Percentiles rank a stretch among this genome's conserved stretches.
phyloP scores from a whole-genome alignment of 345 rosid genomes.

The Salix dunnii region DNA sequence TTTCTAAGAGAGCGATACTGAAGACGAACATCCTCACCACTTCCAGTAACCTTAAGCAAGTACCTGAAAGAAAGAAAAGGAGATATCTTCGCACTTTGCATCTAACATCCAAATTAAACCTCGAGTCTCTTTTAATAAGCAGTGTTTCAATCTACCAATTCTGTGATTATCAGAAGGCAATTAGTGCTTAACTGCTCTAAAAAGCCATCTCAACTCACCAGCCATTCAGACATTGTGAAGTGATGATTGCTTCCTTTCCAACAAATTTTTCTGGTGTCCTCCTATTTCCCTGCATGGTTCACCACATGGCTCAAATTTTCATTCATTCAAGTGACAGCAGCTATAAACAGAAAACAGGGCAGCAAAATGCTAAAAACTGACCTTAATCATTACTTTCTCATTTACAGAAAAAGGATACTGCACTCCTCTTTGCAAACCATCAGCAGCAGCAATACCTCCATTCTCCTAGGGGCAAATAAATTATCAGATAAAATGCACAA shows the following conservation, averaged over 20 bases:
- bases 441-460: constrained; percentile 62
- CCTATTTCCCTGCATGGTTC: constrained; percentile 70
- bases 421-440: constrained; percentile 64
- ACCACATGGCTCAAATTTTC: constrained; percentile 15
- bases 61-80: constrained; percentile 50
- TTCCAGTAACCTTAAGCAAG: constrained; percentile 67
- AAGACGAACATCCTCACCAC: constrained; percentile 82
- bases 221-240: constrained; percentile 98
- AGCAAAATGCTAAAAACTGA: constrained; percentile 18
- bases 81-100: background rate
- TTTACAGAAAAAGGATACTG: constrained; percentile 89
- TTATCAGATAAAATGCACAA: background rate
- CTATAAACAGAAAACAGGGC: background rate
- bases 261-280: constrained; percentile 95
- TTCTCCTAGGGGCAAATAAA: constrained; percentile 51
- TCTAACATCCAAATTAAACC: background rate
- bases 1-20: constrained; percentile 91
- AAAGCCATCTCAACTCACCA: constrained; percentile 51
- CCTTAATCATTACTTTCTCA: constrained; percentile 95
- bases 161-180: background rate
- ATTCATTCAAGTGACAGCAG: constrained; percentile 6
- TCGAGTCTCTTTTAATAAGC: background rate
- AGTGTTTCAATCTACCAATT: background rate
- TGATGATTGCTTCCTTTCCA: constrained; percentile 93
- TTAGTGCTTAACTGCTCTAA: background rate